phyloP scores from a whole-genome alignment of 75 land plant genomes.

The Ceratopteris richardii region DNA sequence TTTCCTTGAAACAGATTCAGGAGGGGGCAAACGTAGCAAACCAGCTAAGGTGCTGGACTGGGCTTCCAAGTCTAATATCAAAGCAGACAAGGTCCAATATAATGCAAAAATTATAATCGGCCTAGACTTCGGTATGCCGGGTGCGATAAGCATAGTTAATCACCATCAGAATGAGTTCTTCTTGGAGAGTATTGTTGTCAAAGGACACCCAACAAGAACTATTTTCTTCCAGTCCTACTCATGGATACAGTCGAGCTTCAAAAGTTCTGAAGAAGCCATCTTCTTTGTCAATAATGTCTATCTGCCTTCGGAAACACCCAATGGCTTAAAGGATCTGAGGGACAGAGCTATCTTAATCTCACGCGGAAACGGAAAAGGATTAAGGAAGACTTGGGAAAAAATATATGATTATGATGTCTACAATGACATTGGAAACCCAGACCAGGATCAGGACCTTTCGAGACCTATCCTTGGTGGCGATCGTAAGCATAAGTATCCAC shows the following conservation, averaged over 20 bases:
- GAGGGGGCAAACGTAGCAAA: slow-evolving; percentile 34
- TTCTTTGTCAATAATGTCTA: slow-evolving; percentile 77
- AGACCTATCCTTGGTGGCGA: slow-evolving; percentile 65
- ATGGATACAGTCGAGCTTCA: slow-evolving; percentile 64
- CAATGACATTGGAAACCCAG: slow-evolving; percentile 89
- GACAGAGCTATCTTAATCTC: slow-evolving; percentile 44
- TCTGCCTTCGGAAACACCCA: slow-evolving; percentile 74
- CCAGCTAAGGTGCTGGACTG: slow-evolving; percentile 44
- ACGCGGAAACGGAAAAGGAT: slow-evolving; percentile 69
- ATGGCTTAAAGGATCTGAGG: slow-evolving; percentile 52
- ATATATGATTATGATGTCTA: slow-evolving; percentile 81
- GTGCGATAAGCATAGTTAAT: slow-evolving; percentile 67
- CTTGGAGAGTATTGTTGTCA: slow-evolving; percentile 56
- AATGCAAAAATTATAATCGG: slow-evolving; percentile 43
- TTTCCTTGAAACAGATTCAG: slow-evolving; percentile 22
- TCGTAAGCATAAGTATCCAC: slow-evolving; percentile 54
- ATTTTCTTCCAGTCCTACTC: slow-evolving; percentile 71
- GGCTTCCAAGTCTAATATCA: slow-evolving; percentile 34
- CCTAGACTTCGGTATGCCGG: slow-evolving; percentile 72
- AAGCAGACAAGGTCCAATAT: slow-evolving; percentile 43
- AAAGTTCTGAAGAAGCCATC: slow-evolving; percentile 40
- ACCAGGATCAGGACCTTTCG: slow-evolving; percentile 34
- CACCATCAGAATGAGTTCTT: slow-evolving; percentile 64
- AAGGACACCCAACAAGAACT: slow-evolving; percentile 37
- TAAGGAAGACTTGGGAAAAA: slow-evolving; percentile 51